These are phyloP conservation scores for Monosporascus ibericus DNA, from an alignment of 2,329 filamentous ascomycete species.

Conservation along the genomic window DNA sequence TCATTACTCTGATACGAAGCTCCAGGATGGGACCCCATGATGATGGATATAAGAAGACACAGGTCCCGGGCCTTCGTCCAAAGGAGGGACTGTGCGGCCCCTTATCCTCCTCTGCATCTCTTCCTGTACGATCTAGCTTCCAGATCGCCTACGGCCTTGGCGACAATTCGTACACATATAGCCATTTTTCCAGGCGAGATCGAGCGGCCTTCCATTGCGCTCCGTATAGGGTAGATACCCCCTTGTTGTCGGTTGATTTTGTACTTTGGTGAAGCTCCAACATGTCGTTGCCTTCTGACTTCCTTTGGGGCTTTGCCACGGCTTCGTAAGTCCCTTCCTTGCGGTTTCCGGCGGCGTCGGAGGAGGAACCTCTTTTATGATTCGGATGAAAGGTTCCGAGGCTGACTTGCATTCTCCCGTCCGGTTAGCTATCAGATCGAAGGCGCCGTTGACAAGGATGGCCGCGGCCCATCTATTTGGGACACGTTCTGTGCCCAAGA, in stretches of 20 bases:
- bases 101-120: slow-evolving; percentile 3
- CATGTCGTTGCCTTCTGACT: slow-evolving; percentile 61
- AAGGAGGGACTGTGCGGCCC: slow-evolving; percentile 8
- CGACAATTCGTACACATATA: slow-evolving; percentile 14
- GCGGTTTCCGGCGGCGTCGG: not conserved
- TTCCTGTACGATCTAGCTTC: slow-evolving; percentile 1
- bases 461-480: slow-evolving; percentile 80
- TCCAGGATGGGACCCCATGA: slow-evolving; percentile 3
- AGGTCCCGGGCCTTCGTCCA: slow-evolving; percentile 5
- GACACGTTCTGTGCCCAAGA: slow-evolving; percentile 78
- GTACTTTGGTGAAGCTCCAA: slow-evolving; percentile 14
- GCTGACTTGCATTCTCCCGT: slow-evolving; percentile 14
- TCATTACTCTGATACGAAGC: slow-evolving; percentile 4
- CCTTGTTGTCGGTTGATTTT: slow-evolving; percentile 6
- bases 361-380: not conserved
- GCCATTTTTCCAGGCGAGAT: slow-evolving; percentile 24
- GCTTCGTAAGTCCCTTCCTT: slow-evolving; percentile 49
- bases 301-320: slow-evolving; percentile 76
- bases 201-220: slow-evolving; percentile 12
- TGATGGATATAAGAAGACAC: slow-evolving; percentile 20
- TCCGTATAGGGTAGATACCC: slow-evolving; percentile 14
- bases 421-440: slow-evolving; percentile 75
- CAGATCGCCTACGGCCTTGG: slow-evolving; percentile 17
- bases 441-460: slow-evolving; percentile 67
- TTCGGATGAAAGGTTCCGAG: slow-evolving; percentile 1